Evolutionary conservation across 164 flowering plant species (phyloP), one percentile per base, ranked within the genome.

Genomic region (Chloranthus sessilifolius): DNA sequence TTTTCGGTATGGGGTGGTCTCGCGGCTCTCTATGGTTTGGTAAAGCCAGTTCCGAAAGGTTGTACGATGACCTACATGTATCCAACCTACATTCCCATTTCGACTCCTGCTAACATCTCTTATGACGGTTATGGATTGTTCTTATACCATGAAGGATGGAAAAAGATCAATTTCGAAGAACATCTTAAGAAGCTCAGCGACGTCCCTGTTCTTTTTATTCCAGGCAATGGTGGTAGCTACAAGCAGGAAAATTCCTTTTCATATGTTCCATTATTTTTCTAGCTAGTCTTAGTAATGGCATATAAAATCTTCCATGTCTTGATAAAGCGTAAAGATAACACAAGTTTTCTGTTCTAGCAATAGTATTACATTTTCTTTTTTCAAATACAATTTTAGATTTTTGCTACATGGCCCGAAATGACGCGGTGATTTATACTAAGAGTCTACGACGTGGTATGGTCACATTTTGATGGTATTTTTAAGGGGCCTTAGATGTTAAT

Each of bases 121-220:
- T 54, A 78, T 9, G 55, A 59, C 1, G 86, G 74, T 60, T 89
- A 89, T 47, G 95, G 85, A 4, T 43, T 94, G 62, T 85, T 80
- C 64, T 63, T 89, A 77, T 94, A 94, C 50, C 97, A 94, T 47
- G 99, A 94, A 76, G 99, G 99, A 1, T 94, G 99, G 99, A 80
- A 73, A 52, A 75, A 75, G 81, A 89, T 94, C 38, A 96, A 94
- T 68, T 89, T 81, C 41, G 34, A 63, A 21, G 82, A 87, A 35
- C 96, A 83, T 62, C 49, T 94, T 5, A 83, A 81, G 74, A 73
- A 77, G 65, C 81, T 89, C 20, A 77, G 53, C 66, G 99, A 97
- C 0, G 74, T 80, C 43, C 99, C 99, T 1, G 92, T 94, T 33
- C 85, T 94, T 65, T 87, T 89, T 53, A 79, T 94, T 47, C 99